Evolutionary conservation across 306 rosid genomes (phyloP), one percentile per base, ranked within the genome.

Genomic region (Casuarina equisetifolia): DNA sequence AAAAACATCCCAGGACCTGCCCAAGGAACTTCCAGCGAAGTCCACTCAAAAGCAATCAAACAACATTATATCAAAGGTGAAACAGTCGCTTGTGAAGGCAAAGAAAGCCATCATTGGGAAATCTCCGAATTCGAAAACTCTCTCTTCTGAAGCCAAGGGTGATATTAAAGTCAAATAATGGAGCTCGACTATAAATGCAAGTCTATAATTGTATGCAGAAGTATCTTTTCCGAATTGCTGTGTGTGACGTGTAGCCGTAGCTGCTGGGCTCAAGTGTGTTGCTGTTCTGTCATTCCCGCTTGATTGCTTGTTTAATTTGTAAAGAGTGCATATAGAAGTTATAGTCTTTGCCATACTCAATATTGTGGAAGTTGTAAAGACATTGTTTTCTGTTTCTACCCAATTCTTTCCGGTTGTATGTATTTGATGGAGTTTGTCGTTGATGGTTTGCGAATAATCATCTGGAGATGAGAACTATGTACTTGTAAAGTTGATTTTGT

Each of bases 61-160:
- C 72, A 92, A 79, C 84, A 73, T 90, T 17, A 75, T 90, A 58
- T 87, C 97, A 49, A 92, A 92, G 91, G 93, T 92, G 52, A 92
- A 92, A 59, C 90, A 89, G 54, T 90, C 97, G 48, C 90, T 92
- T 1, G 97, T 85, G 62, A 92, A 92, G 76, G 97, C 97, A 70
- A 92, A 87, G 86, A 90, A 90, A 82, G 97, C 93, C 69, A 86
- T 92, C 67, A 92, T 84, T 2, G 93, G 96, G 15, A 92, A 89
- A 85, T 92, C 97, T 42, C 92, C 96, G 48, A 86, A 85, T 82
- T 92, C 96, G 74, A 89, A 87, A 76, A 90, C 84, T 25, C 81
- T 84, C 43, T 69, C 89, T 9, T 79, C 92, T 3, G 91, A 87
- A 39, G 62, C 86, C 79, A 90, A 92, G 79, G 96, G 84, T 17